Base-by-base conservation (phyloP, 2,329 filamentous ascomycete genomes). In the Dactylella cylindrospora region DNA sequence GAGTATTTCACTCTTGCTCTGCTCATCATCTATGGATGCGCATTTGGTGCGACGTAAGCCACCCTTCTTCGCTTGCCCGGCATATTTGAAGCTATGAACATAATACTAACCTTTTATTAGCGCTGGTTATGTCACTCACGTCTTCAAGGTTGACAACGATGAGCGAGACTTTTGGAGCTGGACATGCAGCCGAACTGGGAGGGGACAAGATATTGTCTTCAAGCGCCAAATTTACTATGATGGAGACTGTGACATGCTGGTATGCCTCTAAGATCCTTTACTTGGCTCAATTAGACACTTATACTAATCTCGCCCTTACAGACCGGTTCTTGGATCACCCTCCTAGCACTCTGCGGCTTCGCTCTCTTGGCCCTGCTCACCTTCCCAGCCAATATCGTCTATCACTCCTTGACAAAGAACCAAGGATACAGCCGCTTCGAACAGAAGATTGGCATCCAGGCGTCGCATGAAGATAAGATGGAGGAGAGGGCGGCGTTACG, bases 91-190 rank as follows among this genome's bases (percentile, higher is more conserved):
- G 39, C 2, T 12, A 19, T 10, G 15, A n/a, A 35, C 8, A 15
- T 2, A 31, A 40, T 39, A 13, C 44, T 54, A 40, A 64, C 17
- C n/a, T 29, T 8, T 33, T 1, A 15, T 13, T 19, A 64, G 59
- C 39, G 59, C 51, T 31, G 59, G 59, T n/a, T 64, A 64, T 44
- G 33, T 64, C 19, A 64, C 59, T 40, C 35, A 57, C 8, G 28
- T 43, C 44, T 64, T 64, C 28, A 64, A 64, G 35, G 23, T 57
- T 10, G 59, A 64, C 45, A 64, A 64, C 12, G 52, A 64, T 22
- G 50, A 55, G 38, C 44, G 52, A 38, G 59, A 64, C 31, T 64
- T 64, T 51, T 64, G 59, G 59, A 47, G 39, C 28, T 64, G 52
- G 50, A 64, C 59, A 17, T 64, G 59, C n/a, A 41, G 44, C 23